Base-by-base conservation (phyloP, 2,329 filamentous ascomycete species). In the Nakataea oryzae region DNA sequence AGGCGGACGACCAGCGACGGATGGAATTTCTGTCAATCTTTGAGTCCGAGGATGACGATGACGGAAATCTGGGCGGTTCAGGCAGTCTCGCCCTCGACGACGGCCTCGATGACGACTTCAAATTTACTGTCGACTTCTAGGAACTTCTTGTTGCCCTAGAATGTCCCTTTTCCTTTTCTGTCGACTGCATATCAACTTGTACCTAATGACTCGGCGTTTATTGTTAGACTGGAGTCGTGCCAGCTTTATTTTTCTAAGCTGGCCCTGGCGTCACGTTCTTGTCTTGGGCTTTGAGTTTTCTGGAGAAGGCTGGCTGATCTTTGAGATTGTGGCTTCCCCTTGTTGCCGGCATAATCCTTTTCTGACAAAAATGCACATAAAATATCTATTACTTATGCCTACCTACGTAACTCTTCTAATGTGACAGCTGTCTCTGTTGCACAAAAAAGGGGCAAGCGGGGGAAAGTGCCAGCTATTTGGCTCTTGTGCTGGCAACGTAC, bases 11-110 rank as follows among this genome's bases (percentile, higher is more conserved):
- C 26, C 70, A 71, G 34, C 71, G 75, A 61, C 73, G 62, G 66
- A 74, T 83, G 0, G 76, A 79, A 3, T 86, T 86, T 67, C 72
- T 85, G 57, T 80, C 79, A 17, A 83, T 86, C 27, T 87, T 87
- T 67, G 79, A 85, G 28, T 71, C 72, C 4, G 75, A 77, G 27
- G 69, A 74, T n/a, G 77, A 78, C 4, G 78, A 80, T 8, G 76
- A 79, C n/a, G 73, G 75, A 17, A 74, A 77, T 14, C 69, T 74
- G 13, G 74, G 70, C 11, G 70, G 68, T 6, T 63, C 74, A 14
- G 59, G 69, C 28, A 68, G 74, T 57, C 68, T 75, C 64, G 70
- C 59, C 68, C 68, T 69, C 63, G 70, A 75, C 17, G 78, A 79
- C 4, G 75, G 82, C 4, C 81, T 83, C 24, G 81, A 83, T 8